These are phyloP conservation scores for Marsdenia floribunda DNA, from an alignment of 257 asterid species.

Conservation along the genomic window DNA sequence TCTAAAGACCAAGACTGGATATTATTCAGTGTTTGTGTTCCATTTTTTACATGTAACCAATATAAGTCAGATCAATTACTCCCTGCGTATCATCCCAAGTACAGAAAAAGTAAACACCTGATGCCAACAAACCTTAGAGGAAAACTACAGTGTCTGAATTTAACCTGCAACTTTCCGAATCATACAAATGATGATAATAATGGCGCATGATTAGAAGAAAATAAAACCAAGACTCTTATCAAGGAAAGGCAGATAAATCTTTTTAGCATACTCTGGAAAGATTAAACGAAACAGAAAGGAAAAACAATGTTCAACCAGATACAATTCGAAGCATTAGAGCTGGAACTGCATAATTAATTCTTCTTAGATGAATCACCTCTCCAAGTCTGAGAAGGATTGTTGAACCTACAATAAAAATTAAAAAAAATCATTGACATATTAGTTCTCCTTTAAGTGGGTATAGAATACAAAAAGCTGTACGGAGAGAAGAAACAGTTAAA, in stretches of 20 bases:
- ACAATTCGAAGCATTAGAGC: neutral
- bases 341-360: neutral
- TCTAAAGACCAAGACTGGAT: neutral
- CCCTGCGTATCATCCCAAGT: too few relatives aligned
- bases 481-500: neutral
- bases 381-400: slow-evolving; percentile 69
- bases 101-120: neutral
- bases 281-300: neutral
- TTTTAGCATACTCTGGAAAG: neutral
- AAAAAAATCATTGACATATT: neutral
- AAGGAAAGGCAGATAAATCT: neutral
- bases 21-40: neutral
- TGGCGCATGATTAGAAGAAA: neutral
- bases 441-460: neutral
- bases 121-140: neutral
- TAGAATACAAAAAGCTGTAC: neutral
- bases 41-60: neutral
- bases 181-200: neutral
- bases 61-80: neutral
- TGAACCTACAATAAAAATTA: slow-evolving; percentile 53
- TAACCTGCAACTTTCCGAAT: neutral
- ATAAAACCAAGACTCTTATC: neutral
- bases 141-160: neutral
- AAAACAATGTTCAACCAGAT: neutral
- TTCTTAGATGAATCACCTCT: slow-evolving; percentile 44